Conservation (phyloP, 192 early-diverging fungal species). For the Pilobolus umbonatus region DNA sequence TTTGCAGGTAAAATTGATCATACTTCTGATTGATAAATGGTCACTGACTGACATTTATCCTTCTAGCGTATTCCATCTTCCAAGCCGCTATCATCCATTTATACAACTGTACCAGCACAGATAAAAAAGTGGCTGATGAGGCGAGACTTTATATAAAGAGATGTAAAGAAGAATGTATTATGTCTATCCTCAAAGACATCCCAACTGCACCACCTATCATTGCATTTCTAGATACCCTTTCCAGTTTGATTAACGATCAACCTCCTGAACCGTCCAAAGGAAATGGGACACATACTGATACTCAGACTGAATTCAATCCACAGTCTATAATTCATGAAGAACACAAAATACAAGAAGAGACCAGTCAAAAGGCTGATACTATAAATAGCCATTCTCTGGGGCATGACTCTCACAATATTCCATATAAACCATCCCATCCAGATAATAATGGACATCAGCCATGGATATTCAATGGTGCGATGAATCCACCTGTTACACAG, state of each 20-base stretch:
- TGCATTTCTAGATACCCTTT: conserved; percentile 8
- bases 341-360: not conserved
- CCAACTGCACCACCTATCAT: conserved; percentile 17
- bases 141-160: conserved; percentile 21
- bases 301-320: not conserved
- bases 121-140: conserved; percentile 3
- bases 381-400: not conserved
- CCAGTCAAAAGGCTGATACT: not conserved
- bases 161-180: conserved; percentile 21
- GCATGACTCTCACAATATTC: not conserved
- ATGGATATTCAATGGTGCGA: conserved; percentile 4
- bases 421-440: not conserved
- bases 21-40: not conserved
- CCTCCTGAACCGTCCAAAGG: no score
- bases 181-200: conserved; percentile 14
- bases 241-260: not conserved
- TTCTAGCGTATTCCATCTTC: conserved; percentile 26
- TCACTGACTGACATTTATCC: conserved; percentile 1
- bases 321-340: not conserved
- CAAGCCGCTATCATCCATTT: conserved; percentile 29
- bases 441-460: not conserved
- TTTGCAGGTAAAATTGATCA: conserved; percentile 17
- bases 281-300: no score
- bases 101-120: conserved; percentile 23
- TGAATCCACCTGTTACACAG: not conserved